A percentile compares a stretch with the other conserved stretches of the same genome.
phyloP scores from a whole-genome alignment of 2,329 filamentous ascomycete genomes.

The Clarireedia hainanense region DNA sequence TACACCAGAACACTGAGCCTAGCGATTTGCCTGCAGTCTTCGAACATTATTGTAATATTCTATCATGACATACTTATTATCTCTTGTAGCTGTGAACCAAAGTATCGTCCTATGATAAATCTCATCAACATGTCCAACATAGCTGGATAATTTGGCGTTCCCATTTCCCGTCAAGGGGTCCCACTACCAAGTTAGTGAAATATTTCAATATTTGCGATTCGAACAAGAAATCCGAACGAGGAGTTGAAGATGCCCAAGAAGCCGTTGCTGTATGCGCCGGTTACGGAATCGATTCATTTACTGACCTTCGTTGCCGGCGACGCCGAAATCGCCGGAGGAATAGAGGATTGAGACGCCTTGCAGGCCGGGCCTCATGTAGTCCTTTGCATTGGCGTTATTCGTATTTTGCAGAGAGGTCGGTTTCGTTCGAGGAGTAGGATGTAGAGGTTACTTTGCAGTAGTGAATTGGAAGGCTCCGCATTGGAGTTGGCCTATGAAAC shows the following conservation, averaged over 20 bases:
- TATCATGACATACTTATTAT: too few relatives aligned
- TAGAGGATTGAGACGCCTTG: constrained; percentile 41
- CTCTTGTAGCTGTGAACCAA: too few relatives aligned
- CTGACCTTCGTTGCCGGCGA: constrained; percentile 29
- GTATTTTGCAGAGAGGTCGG: constrained; percentile 40
- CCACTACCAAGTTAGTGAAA: constrained; percentile 16
- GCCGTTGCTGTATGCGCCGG: constrained; percentile 13
- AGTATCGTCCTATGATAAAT: not conserved
- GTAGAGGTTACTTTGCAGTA: constrained; percentile 43
- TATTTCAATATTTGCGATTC: not conserved
- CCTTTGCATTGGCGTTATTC: constrained; percentile 44
- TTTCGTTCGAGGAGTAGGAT: constrained; percentile 46
- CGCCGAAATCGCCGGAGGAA: constrained; percentile 17
- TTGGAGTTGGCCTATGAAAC: constrained; percentile 34
- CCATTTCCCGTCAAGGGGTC: constrained; percentile 31
- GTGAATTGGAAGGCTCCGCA: constrained; percentile 39
- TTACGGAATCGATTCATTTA: constrained; percentile 20
- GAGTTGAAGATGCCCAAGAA: constrained; percentile 30
- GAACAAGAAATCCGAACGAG: constrained; percentile 37
- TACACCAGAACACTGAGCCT: too few relatives aligned
- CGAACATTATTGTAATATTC: too few relatives aligned
- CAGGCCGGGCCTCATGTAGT: constrained; percentile 50
- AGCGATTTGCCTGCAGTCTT: too few relatives aligned
- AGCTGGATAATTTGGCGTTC: constrained; percentile 44
- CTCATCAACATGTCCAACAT: constrained; percentile 22